Percentiles rank a stretch among this genome's conserved stretches.
Evolutionary conservation across 495 filamentous ascomycete genomes (phyloP).

Genomic region (Penicillium pulvis): DNA sequence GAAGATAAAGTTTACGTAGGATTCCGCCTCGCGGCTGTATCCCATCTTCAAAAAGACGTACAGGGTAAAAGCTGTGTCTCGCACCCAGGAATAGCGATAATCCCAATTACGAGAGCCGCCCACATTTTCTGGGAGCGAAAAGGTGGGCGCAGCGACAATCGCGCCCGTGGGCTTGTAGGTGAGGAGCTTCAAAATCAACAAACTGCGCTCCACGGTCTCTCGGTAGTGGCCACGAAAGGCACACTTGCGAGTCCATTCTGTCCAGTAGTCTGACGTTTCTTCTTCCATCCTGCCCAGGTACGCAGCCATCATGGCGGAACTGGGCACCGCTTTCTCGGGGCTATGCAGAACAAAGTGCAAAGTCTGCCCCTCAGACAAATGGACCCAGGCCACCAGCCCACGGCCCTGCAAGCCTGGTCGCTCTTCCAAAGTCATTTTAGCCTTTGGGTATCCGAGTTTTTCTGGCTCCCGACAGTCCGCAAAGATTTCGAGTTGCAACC

Average conservation of each 20-base stretch:
- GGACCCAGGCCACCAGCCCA: conserved; percentile 59
- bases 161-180: conserved; percentile 66
- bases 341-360: conserved; percentile 65
- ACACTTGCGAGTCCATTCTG: conserved; percentile 68
- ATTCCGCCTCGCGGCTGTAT: conserved; percentile 71
- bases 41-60: conserved; percentile 75
- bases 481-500: conserved; percentile 65
- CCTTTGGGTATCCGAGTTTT: conserved; percentile 43
- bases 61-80: conserved; percentile 73
- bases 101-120: conserved; percentile 77
- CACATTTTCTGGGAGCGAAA: conserved; percentile 73
- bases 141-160: conserved; percentile 58
- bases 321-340: conserved; percentile 42
- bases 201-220: conserved; percentile 65
- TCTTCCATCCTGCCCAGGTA: conserved; percentile 62
- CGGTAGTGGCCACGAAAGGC: conserved; percentile 70
- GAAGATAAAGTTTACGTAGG: conserved; percentile 74
- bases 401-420: conserved; percentile 55
- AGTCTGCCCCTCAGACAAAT: conserved; percentile 62
- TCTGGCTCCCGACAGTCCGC: conserved; percentile 59
- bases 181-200: conserved; percentile 72
- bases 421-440: conserved; percentile 54
- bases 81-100: conserved; percentile 74
- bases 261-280: conserved; percentile 68
- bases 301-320: conserved; percentile 50